Evolutionary conservation across 345 rosid species (phyloP).

Genomic region (Murraya koenigii): DNA sequence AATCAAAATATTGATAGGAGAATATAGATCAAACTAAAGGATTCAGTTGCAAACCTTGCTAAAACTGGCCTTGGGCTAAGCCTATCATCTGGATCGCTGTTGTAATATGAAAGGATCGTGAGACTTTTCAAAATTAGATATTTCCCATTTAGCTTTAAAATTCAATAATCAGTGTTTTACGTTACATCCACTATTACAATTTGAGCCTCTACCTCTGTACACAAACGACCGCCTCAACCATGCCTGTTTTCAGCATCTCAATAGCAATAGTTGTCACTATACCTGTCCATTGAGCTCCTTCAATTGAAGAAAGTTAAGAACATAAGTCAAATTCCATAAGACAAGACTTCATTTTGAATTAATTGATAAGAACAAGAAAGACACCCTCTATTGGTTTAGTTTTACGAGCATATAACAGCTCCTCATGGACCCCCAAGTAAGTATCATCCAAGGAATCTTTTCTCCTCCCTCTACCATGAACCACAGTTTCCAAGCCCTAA

Average conservation of each 20-base stretch:
- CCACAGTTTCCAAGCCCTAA: conserved; percentile 74
- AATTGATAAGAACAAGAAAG: neutral
- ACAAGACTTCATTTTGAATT: neutral
- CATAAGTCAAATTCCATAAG: conserved; percentile 4
- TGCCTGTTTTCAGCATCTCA: conserved; percentile 82
- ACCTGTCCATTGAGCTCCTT: conserved; percentile 99
- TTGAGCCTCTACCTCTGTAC: conserved; percentile 69
- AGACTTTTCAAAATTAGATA: neutral
- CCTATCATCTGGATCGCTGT: conserved; percentile 93
- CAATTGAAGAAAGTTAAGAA: conserved; percentile 14
- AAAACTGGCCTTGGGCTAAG: conserved; percentile 83
- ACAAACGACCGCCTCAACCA: conserved; percentile 95
- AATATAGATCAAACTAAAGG: conserved; percentile 9
- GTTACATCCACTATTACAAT: neutral
- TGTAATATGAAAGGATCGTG: conserved; percentile 1
- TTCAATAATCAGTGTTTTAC: neutral
- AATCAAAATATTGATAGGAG: conserved; percentile 10
- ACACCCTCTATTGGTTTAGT: conserved; percentile 78
- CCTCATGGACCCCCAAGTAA: conserved; percentile 77
- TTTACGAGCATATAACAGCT: conserved; percentile 87
- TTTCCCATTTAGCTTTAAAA: neutral
- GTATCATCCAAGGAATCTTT: conserved; percentile 69
- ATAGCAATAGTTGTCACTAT: conserved; percentile 92
- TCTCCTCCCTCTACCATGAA: conserved; percentile 91
- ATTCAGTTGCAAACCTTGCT: conserved; percentile 57